phyloP scores from a whole-genome alignment of 805 yeast species.

The Teunomyces funiuensis region DNA sequence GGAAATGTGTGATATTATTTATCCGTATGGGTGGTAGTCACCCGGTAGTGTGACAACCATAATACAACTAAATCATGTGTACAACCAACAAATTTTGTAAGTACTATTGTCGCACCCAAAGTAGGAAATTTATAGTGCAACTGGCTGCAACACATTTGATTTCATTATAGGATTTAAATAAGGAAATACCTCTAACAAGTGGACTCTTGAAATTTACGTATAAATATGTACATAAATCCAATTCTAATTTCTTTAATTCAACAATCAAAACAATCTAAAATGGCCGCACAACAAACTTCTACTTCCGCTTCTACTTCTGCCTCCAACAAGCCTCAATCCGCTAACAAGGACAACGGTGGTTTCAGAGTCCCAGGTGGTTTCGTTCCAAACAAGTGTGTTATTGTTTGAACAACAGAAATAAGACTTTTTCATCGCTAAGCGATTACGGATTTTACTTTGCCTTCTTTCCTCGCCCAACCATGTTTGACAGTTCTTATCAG shows the following conservation, averaged over 20 bases:
- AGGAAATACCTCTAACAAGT: neutral
- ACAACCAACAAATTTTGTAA: too few relatives aligned
- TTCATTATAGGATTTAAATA: too few relatives aligned
- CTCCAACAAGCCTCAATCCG: slow-evolving; percentile 4
- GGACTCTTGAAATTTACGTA: neutral
- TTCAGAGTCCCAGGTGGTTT: neutral
- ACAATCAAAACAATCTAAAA: neutral
- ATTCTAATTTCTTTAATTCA: too few relatives aligned
- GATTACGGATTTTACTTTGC: neutral
- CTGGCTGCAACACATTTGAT: neutral
- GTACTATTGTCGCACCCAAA: neutral
- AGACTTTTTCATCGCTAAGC: neutral
- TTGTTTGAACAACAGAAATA: neutral
- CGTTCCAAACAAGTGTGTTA: slow-evolving; percentile 4
- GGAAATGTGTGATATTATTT: too few relatives aligned
- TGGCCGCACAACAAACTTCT: slow-evolving; percentile 1
- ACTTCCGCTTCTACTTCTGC: neutral
- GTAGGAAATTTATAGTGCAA: neutral
- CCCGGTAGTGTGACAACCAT: too few relatives aligned
- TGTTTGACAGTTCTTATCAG: neutral
- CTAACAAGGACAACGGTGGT: slow-evolving; percentile 7
- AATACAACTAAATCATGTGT: too few relatives aligned
- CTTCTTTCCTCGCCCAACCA: neutral
- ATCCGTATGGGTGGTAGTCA: too few relatives aligned
- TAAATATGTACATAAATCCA: too few relatives aligned